Conservation (phyloP, 208 protist genomes). For the Acanthamoeba royreba region DNA sequence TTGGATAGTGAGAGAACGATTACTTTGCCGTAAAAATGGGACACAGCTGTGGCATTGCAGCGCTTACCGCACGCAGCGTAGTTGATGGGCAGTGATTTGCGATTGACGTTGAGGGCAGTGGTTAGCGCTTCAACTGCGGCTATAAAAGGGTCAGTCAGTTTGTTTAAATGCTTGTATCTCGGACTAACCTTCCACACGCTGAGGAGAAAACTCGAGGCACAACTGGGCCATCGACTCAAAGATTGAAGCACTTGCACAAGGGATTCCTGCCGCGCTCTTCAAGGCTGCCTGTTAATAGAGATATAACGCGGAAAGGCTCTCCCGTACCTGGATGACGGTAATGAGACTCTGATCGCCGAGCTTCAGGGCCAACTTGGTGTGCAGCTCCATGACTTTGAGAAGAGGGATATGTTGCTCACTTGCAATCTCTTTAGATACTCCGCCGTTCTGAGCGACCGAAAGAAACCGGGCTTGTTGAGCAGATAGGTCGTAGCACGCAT, state of each 20-base stretch:
- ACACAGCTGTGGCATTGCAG: background rate
- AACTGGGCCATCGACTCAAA: too few species aligned
- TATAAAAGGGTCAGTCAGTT: too few species aligned
- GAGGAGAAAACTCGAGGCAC: too few species aligned
- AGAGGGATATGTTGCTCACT: background rate
- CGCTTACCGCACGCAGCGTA: background rate
- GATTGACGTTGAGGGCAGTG: background rate
- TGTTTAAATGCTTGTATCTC: too few species aligned
- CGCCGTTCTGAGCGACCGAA: background rate
- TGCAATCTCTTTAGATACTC: background rate
- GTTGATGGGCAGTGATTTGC: background rate
- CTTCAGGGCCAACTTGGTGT: background rate
- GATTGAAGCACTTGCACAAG: too few species aligned
- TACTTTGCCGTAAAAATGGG: too few species aligned
- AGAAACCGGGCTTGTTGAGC: background rate
- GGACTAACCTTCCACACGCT: too few species aligned
- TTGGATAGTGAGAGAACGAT: background rate
- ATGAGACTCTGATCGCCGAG: background rate
- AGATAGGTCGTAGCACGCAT: background rate
- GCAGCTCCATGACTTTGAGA: background rate
- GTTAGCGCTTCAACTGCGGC: background rate
- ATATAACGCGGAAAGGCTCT: background rate
- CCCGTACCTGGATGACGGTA: background rate
- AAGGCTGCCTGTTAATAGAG: background rate
- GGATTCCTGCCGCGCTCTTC: too few species aligned